Base-by-base conservation (phyloP, 75 land plant species). In the Sequoiadendron giganteum region DNA sequence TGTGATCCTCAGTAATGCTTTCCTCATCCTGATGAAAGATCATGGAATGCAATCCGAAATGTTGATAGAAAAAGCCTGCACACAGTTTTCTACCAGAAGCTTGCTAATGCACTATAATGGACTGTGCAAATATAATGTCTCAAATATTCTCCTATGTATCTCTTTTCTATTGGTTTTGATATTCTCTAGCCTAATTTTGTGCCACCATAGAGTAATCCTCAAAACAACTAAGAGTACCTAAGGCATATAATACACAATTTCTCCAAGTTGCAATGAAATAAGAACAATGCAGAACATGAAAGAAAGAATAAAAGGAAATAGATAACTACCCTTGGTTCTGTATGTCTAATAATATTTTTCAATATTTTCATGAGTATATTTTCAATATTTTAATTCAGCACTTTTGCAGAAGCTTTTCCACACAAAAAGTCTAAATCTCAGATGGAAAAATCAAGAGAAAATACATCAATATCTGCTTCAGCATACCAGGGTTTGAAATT, bases 401-500 rank as follows among this genome's bases (percentile, higher is more conserved):
- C 10, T 73, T 73, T 73, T n/a, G 10, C 10, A 49, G 52, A 49
- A 49, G 52, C 13, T 49, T 49, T 49, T 49, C 38, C 77, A 75
- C 36, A 34, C 76, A 30, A 28, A 10, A 21, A 75, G 34, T 75
- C 77, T 75, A 32, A 52, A 75, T 32, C 15, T 13, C 38, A 34
- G 11, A 2, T 13, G 4, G 16, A 34, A 34, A 73, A 75, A 75
- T 75, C 0, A 83, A 21, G 5, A 47, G 52, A 82, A 87, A 82
- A 81, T 2, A 82, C n/a, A 47, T 48, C n/a, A 87, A 36, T 18
- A 34, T 45, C 48, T 48, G 7, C 38, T 87, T 87, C 38, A 81
- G 85, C 65, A 56, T 93, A 97, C 99, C 97, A 75, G 99, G 99
- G 89, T 98, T 96, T 65, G 97, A 88, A 91, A 95, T 94, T 86